Evolutionary conservation across 768 basidiomycete genomes (phyloP).

Genomic region (Coprinellus micaceus): DNA sequence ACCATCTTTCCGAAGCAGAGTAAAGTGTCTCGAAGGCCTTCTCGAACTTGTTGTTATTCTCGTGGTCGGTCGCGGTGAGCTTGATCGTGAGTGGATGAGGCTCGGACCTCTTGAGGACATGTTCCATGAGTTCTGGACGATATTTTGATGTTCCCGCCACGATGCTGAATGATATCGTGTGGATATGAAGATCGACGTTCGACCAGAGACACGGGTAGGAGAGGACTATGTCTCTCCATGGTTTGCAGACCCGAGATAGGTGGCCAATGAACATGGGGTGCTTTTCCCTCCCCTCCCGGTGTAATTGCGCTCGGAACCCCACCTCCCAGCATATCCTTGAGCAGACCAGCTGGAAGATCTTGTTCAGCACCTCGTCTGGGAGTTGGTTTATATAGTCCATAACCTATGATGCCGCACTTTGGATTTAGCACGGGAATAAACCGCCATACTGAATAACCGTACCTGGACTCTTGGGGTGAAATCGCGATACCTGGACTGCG

Average conservation of each 20-base stretch:
- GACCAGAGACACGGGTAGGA: not conserved
- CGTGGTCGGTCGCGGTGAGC: not conserved
- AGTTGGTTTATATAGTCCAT: not conserved
- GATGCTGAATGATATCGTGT: not conserved
- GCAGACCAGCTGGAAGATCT: not conserved
- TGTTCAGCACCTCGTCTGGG: not conserved
- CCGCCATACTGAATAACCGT: no score
- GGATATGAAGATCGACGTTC: not conserved
- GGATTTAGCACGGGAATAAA: no score
- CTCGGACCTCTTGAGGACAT: not conserved
- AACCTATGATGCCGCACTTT: not conserved
- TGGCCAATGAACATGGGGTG: not conserved
- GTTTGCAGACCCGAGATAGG: slow-evolving; percentile 1
- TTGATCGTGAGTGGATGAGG: not conserved
- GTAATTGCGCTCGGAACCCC: not conserved
- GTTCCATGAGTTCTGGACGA: not conserved
- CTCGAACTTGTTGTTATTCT: slow-evolving; percentile 1
- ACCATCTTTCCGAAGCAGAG: not conserved
- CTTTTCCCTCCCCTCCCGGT: no score
- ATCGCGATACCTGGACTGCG: not conserved
- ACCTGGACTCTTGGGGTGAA: no score
- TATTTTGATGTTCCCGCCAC: not conserved
- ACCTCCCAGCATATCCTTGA: not conserved
- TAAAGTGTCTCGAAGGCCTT: not conserved
- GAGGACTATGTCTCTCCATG: not conserved